These are phyloP conservation scores for Chytriomyces confervae DNA, from an alignment of 192 early-diverging fungal genomes.

Conservation along the genomic window DNA sequence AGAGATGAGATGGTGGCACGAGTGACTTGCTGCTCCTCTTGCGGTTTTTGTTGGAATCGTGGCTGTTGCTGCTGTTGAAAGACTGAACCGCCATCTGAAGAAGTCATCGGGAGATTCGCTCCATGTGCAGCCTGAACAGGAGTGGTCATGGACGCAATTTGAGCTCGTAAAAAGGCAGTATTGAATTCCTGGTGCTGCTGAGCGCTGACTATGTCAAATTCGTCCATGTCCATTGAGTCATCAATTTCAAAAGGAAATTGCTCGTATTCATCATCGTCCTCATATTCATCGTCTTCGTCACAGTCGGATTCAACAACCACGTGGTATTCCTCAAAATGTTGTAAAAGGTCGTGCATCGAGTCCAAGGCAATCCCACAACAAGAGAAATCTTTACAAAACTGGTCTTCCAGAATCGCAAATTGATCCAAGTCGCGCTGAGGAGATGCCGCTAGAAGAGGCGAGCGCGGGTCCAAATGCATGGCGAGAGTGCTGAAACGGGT, in stretches of 20 bases:
- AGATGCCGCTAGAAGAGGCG: slow-evolving; percentile 44
- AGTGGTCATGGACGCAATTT: slow-evolving; percentile 21
- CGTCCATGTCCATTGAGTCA: slow-evolving; percentile 58
- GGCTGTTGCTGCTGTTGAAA: slow-evolving; percentile 19
- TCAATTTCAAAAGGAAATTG: slow-evolving; percentile 52
- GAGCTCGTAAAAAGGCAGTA: slow-evolving; percentile 28
- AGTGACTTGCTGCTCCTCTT: not conserved
- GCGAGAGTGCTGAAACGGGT: slow-evolving; percentile 6
- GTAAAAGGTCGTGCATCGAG: slow-evolving; percentile 92
- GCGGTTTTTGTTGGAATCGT: slow-evolving; percentile 22
- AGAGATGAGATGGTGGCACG: slow-evolving; percentile 33
- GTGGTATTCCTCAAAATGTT: slow-evolving; percentile 96
- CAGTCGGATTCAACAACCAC: slow-evolving; percentile 88
- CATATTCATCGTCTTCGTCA: slow-evolving; percentile 63
- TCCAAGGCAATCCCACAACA: slow-evolving; percentile 91
- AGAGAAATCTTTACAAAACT: slow-evolving; percentile 93
- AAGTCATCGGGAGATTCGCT: slow-evolving; percentile 16
- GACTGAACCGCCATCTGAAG: not conserved
- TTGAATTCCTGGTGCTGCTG: slow-evolving; percentile 32
- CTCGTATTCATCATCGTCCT: slow-evolving; percentile 18
- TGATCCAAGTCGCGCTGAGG: slow-evolving; percentile 53
- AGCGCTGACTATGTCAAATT: slow-evolving; percentile 23
- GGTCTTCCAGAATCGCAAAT: slow-evolving; percentile 76
- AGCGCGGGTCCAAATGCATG: slow-evolving; percentile 32
- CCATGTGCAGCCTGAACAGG: slow-evolving; percentile 10